Percentiles rank a stretch among this genome's conserved stretches.
These are phyloP conservation scores for Corchorus olitorius DNA, from an alignment of 345 rosid species.

Conservation along the genomic window DNA sequence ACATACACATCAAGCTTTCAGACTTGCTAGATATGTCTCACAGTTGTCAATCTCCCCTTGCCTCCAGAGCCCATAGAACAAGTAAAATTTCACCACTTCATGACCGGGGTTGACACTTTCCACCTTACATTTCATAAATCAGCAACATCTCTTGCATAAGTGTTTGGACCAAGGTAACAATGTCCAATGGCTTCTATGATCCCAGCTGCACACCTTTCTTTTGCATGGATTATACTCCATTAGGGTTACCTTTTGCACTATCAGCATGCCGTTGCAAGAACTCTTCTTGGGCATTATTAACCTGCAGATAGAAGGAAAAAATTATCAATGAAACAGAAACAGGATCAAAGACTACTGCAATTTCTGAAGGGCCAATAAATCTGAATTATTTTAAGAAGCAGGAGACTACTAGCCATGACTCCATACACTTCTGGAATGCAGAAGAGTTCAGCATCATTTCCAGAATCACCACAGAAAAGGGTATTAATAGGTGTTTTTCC, in stretches of 20 bases:
- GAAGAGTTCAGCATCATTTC: conserved; percentile 96
- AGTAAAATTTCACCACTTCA: conserved; percentile 68
- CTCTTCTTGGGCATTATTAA: conserved; percentile 98
- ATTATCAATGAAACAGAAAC: not conserved
- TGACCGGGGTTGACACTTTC: conserved; percentile 50
- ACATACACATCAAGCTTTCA: conserved; percentile 78
- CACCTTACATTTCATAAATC: conserved; percentile 39
- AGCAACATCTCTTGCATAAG: conserved; percentile 78
- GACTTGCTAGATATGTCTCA: conserved; percentile 59
- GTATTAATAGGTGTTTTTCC: conserved; percentile 79
- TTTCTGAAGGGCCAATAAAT: conserved; percentile 1
- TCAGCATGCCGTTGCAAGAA: conserved; percentile 86
- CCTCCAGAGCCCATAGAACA: conserved; percentile 90
- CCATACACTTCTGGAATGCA: conserved; percentile 90
- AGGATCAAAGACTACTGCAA: not conserved
- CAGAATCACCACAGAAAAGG: conserved; percentile 98
- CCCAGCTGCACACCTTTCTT: conserved; percentile 90
- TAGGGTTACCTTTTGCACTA: conserved; percentile 81
- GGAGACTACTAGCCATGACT: conserved; percentile 69
- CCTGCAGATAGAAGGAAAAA: conserved; percentile 41
- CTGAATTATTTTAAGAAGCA: conserved; percentile 9
- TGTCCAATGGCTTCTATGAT: conserved; percentile 91
- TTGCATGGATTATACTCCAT: conserved; percentile 65
- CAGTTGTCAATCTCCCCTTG: conserved; percentile 81
- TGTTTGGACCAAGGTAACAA: conserved; percentile 83